These are phyloP conservation scores for Verticillium nonalfalfae DNA, from an alignment of 2,329 filamentous ascomycete species.

Conservation along the genomic window DNA sequence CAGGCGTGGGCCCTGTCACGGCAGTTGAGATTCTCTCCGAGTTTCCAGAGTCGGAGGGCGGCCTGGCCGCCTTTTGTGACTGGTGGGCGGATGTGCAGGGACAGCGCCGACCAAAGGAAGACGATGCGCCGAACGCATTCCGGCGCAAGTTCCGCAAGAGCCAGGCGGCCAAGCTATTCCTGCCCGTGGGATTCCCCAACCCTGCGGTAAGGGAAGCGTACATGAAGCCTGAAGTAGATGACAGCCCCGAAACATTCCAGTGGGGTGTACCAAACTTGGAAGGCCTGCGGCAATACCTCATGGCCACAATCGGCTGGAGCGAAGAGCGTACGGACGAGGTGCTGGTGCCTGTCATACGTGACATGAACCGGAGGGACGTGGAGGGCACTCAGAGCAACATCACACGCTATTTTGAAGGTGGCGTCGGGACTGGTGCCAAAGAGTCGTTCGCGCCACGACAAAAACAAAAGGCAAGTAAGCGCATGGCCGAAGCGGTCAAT, in stretches of 20 bases:
- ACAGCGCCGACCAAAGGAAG: constrained; percentile 56
- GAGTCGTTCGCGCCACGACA: constrained; percentile 67
- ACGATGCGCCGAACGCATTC: constrained; percentile 57
- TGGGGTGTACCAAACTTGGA: constrained; percentile 96
- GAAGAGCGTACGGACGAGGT: constrained; percentile 93
- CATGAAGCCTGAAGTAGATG: constrained; percentile 78
- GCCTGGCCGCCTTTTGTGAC: constrained; percentile 67
- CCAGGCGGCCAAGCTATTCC: constrained; percentile 78
- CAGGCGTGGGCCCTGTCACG: constrained; percentile 88
- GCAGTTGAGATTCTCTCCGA: constrained; percentile 92
- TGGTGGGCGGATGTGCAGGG: constrained; percentile 84
- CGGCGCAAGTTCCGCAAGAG: constrained; percentile 78
- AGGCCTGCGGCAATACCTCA: constrained; percentile 75
- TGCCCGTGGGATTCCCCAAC: constrained; percentile 75
- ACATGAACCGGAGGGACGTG: constrained; percentile 83
- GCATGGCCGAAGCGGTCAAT: constrained; percentile 70
- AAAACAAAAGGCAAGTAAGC: constrained; percentile 59
- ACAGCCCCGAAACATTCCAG: constrained; percentile 70
- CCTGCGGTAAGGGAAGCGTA: constrained; percentile 77
- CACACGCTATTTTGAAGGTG: constrained; percentile 81
- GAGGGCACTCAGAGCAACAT: constrained; percentile 97
- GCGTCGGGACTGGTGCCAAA: constrained; percentile 59
- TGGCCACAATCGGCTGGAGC: constrained; percentile 88
- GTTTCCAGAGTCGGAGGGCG: constrained; percentile 55
- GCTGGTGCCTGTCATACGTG: constrained; percentile 86